phyloP scores from a whole-genome alignment of 495 filamentous ascomycete genomes.

The Penicillium verhagenii region DNA sequence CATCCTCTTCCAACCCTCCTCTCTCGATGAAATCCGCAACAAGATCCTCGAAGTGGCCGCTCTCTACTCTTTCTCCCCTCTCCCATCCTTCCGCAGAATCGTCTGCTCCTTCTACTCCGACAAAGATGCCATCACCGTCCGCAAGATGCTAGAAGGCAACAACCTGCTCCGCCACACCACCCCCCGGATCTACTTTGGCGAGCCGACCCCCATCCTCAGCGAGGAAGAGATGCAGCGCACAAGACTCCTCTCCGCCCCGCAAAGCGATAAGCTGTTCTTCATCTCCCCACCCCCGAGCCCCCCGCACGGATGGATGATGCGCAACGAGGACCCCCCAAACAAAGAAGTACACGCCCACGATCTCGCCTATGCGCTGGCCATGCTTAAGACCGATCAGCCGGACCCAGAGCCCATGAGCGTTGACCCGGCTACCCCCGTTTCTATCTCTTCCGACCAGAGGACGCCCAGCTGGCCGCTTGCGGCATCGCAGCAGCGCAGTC shows the following conservation, averaged over 20 bases:
- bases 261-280: conserved; percentile 90
- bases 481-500: conserved; percentile 45
- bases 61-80: conserved; percentile 84
- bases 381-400: conserved; percentile 51
- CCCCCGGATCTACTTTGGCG: conserved; percentile 86
- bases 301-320: conserved; percentile 90
- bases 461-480: conserved; percentile 39
- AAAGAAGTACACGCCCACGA: conserved; percentile 91
- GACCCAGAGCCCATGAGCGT: conserved; percentile 16
- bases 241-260: conserved; percentile 75
- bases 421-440: conserved; percentile 38
- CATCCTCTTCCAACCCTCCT: conserved; percentile 73
- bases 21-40: conserved; percentile 72
- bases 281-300: conserved; percentile 91
- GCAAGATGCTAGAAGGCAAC: conserved; percentile 68
- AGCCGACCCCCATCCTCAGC: conserved; percentile 62
- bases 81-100: conserved; percentile 90
- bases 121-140: conserved; percentile 70
- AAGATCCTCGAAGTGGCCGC: conserved; percentile 65
- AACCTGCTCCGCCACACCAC: conserved; percentile 48
- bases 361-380: conserved; percentile 74
- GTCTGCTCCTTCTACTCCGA: conserved; percentile 79
- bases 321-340: conserved; percentile 88
- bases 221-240: conserved; percentile 45
- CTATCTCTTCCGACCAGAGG: conserved; percentile 38